phyloP scores from a whole-genome alignment of 192 early-diverging fungal species.

The Umbelopsis sp. region DNA sequence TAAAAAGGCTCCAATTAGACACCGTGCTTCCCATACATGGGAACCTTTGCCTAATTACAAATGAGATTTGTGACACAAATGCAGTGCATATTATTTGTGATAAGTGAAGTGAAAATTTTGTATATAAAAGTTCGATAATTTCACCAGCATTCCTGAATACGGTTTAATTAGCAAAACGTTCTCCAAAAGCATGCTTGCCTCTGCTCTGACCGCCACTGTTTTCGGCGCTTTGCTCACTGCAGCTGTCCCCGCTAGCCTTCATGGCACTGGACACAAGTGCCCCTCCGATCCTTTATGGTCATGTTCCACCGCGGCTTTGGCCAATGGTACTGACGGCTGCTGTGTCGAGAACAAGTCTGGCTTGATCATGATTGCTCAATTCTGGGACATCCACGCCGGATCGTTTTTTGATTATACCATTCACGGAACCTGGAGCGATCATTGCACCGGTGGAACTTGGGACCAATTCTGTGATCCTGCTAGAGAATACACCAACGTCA shows the following conservation, averaged over 20 bases:
- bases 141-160: no score
- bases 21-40: conserved; percentile 1
- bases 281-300: conserved; percentile 9
- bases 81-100: neutral
- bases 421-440: conserved; percentile 81
- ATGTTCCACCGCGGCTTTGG: neutral
- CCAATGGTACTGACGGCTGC: conserved; percentile 8
- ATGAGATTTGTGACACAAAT: neutral
- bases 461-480: conserved; percentile 57
- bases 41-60: conserved; percentile 10
- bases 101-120: neutral
- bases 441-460: conserved; percentile 35
- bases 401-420: conserved; percentile 63
- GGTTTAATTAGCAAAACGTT: neutral
- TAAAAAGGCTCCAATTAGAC: no score
- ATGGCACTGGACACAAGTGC: neutral
- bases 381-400: conserved; percentile 63
- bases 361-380: conserved; percentile 48
- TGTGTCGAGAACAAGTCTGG: conserved; percentile 39
- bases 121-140: neutral
- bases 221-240: conserved; percentile 3
- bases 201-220: conserved; percentile 1
- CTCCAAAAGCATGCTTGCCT: neutral
- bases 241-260: neutral
- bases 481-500: conserved; percentile 49